Evolutionary conservation across 768 basidiomycete species (phyloP).

Genomic region (Hericium coralloides): DNA sequence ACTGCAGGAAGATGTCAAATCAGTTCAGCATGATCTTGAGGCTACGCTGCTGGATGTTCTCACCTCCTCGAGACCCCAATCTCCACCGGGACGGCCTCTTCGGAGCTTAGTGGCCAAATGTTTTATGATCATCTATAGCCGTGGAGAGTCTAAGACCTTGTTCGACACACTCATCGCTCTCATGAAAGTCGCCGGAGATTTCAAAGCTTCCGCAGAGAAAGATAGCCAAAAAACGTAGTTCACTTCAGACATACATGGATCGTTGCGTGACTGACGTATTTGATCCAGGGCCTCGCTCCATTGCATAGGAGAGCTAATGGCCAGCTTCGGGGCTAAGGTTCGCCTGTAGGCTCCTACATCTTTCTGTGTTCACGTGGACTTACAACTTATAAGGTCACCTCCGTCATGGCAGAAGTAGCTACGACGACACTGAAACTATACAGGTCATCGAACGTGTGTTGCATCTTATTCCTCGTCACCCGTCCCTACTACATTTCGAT

Average conservation of each 20-base stretch:
- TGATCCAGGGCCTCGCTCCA: constrained; percentile 69
- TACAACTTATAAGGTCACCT: constrained; percentile 71
- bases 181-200: constrained; percentile 65
- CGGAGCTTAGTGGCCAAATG: constrained; percentile 76
- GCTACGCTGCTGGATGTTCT: constrained; percentile 59
- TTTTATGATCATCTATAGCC: constrained; percentile 60
- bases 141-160: constrained; percentile 74
- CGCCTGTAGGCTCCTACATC: constrained; percentile 16
- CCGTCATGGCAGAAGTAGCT: constrained; percentile 82
- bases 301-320: constrained; percentile 87
- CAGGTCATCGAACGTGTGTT: constrained; percentile 63
- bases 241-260: neutral
- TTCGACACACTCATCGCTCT: constrained; percentile 83
- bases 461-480: neutral
- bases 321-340: constrained; percentile 74
- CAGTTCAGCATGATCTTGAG: constrained; percentile 53
- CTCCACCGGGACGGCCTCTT: constrained; percentile 81
- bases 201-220: constrained; percentile 49
- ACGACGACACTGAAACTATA: constrained; percentile 55
- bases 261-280: neutral
- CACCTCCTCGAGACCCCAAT: constrained; percentile 53
- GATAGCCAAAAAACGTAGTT: constrained; percentile 61
- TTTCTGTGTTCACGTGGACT: neutral
- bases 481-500: constrained; percentile 1
- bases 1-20: constrained; percentile 56